Evolutionary conservation across 2,329 filamentous ascomycete species (phyloP), one percentile per base, ranked within the genome.

Genomic region (Byssothecium circinans): DNA sequence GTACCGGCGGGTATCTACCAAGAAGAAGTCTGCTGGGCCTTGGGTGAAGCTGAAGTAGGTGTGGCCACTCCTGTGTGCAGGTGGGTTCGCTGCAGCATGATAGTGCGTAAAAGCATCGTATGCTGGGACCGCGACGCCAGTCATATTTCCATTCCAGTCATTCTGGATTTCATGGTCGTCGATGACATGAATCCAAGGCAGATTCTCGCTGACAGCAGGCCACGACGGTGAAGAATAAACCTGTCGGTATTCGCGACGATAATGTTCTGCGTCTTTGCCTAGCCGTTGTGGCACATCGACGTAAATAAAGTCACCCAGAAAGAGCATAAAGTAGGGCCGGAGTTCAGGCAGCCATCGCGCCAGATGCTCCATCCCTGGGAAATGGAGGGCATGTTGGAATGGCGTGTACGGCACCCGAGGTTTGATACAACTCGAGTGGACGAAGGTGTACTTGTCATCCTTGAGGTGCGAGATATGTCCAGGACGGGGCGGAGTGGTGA

Each of bases 121-220:
- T 4, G 92, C 91, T 0, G 87, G 82, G 2, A 80, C 72, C 65
- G 92, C 96, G 0, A 95, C 81, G 5, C 89, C 88, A 0, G 89
- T 91, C 12, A 82, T 86, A 66, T 92, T 94, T 15, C 81, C 78
- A 50, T 87, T 84, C 91, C 91, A 97, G 72, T 97, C 94, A 60
- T 99, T 97, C 4, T 82, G 82, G 52, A 99, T 96, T 67, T 99
- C 94, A 63, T 99, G 94, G 67, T 99, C 94, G 65, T 99, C 94
- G 6, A 96, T 81, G 2, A 95, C 91, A 64, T 99, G 94, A 36
- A 97, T 89, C 94, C 94, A 99, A 60, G 91, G 95, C n/a, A 97
- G 76, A 45, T 90, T 85, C 57, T 87, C 79, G 1, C 84, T 84
- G 10, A 88, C 84, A 0, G 83, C 75, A 1, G 82, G 78, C 94